Evolutionary conservation across 371 early-diverging fungal species (phyloP).

Genomic region (Circinella umbellata): DNA sequence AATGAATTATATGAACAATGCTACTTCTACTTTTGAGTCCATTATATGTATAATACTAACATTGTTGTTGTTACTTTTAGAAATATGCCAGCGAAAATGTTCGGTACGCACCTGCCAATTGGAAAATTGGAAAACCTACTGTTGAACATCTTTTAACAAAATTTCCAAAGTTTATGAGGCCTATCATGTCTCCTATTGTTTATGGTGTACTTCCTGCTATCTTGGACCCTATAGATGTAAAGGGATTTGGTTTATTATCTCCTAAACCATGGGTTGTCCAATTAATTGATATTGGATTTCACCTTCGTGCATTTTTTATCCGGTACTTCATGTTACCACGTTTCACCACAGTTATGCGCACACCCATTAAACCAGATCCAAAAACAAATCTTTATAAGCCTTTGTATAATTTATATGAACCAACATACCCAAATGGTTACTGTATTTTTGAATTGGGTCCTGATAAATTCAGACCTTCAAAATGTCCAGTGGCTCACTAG

Average conservation of each 20-base stretch:
- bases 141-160: conserved; percentile 31
- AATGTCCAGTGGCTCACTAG: conserved; percentile 17
- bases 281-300: background rate
- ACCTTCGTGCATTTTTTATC: background rate
- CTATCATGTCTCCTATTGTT: conserved; percentile 15
- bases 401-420: conserved; percentile 25
- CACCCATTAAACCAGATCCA: conserved; percentile 31
- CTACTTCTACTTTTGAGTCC: background rate
- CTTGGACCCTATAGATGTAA: conserved; percentile 27
- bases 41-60: background rate
- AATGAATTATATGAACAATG: background rate
- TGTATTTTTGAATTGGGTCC: conserved; percentile 46
- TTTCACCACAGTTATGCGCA: conserved; percentile 24
- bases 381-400: conserved; percentile 36
- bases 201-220: conserved; percentile 25
- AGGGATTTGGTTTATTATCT: conserved; percentile 30
- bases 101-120: conserved; percentile 27
- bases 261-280: background rate
- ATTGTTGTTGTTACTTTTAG: conserved; percentile 6
- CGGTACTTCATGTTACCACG: conserved; percentile 40
- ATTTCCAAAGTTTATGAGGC: conserved; percentile 30
- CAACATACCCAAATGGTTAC: conserved; percentile 42
- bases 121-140: conserved; percentile 33
- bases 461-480: conserved; percentile 29
- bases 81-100: conserved; percentile 17